phyloP scores from a whole-genome alignment of 1,139 yeast species.

The Meyerozyma elateridarum region DNA sequence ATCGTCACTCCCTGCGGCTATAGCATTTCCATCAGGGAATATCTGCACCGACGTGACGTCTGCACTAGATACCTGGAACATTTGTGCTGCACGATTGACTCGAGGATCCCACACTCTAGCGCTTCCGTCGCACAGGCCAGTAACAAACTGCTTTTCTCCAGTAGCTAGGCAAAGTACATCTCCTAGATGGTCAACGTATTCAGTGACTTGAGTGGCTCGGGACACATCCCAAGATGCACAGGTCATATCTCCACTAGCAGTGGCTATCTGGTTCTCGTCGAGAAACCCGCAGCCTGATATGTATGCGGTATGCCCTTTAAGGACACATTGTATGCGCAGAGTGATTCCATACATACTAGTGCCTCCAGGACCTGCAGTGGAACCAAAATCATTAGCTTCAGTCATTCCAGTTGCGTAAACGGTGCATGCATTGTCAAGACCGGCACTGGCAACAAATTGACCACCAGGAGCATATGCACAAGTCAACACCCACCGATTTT shows the following conservation, averaged over 20 bases:
- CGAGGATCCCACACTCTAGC: constrained; percentile 73
- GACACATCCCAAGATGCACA: constrained; percentile 76
- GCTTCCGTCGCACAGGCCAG: constrained; percentile 75
- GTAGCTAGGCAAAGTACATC: constrained; percentile 62
- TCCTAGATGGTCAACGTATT: constrained; percentile 72
- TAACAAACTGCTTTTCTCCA: constrained; percentile 40
- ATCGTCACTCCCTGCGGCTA: constrained; percentile 75
- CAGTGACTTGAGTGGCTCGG: constrained; percentile 50
- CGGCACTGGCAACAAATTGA: constrained; percentile 70
- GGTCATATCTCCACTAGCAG: constrained; percentile 83
- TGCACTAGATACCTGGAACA: constrained; percentile 54
- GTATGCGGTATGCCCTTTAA: constrained; percentile 78
- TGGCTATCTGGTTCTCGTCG: constrained; percentile 47
- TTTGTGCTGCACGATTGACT: constrained; percentile 48
- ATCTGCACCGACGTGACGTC: constrained; percentile 66
- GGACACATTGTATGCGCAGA: constrained; percentile 44
- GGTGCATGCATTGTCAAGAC: constrained; percentile 75
- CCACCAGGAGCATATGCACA: constrained; percentile 72
- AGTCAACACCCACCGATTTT: constrained; percentile 74
- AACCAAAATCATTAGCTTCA: constrained; percentile 8
- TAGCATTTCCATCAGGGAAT: constrained; percentile 67
- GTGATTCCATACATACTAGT: constrained; percentile 20
- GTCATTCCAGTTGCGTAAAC: constrained; percentile 48
- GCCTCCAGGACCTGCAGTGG: constrained; percentile 10
- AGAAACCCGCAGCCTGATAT: constrained; percentile 71